phyloP scores from a whole-genome alignment of 2,329 filamentous ascomycete species.

The Colletotrichum sp. region DNA sequence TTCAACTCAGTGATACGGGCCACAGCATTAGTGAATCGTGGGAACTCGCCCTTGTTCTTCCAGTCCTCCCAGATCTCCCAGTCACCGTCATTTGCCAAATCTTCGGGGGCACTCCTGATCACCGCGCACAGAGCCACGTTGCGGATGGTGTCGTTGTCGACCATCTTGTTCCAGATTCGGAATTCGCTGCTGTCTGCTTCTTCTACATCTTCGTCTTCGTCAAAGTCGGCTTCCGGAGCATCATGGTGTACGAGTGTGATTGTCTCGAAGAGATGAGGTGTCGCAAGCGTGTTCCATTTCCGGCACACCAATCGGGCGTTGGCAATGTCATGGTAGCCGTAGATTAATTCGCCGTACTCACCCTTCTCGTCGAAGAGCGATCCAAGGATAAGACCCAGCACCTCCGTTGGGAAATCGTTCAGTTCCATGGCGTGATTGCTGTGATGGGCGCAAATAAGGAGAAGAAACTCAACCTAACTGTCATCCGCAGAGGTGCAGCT shows the following conservation, averaged over 20 bases:
- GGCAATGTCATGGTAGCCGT: neutral
- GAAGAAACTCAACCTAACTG: neutral
- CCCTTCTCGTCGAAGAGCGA: neutral
- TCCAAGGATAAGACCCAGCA: neutral
- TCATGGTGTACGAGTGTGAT: neutral
- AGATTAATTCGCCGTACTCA: neutral
- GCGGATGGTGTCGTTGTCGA: neutral
- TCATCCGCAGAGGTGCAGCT: neutral
- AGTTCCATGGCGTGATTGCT: neutral
- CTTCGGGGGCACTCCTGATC: conserved; percentile 22
- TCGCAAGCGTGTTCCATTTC: conserved; percentile 18
- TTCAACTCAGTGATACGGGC: conserved; percentile 13
- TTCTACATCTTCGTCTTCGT: neutral
- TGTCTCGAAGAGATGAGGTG: conserved; percentile 8
- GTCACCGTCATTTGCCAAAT: neutral
- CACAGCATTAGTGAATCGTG: neutral
- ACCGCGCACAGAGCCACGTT: conserved; percentile 15
- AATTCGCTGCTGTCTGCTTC: neutral
- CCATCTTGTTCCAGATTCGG: neutral
- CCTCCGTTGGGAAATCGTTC: neutral
- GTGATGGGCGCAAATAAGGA: too few relatives aligned
- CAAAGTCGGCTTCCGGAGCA: neutral
- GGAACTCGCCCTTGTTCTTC: neutral
- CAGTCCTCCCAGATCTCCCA: neutral
- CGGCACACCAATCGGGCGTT: conserved; percentile 24